A percentile compares a stretch with the other conserved stretches of the same genome.
Evolutionary conservation across 805 yeast species (phyloP).

Genomic region (Cephaloascus albidus): DNA sequence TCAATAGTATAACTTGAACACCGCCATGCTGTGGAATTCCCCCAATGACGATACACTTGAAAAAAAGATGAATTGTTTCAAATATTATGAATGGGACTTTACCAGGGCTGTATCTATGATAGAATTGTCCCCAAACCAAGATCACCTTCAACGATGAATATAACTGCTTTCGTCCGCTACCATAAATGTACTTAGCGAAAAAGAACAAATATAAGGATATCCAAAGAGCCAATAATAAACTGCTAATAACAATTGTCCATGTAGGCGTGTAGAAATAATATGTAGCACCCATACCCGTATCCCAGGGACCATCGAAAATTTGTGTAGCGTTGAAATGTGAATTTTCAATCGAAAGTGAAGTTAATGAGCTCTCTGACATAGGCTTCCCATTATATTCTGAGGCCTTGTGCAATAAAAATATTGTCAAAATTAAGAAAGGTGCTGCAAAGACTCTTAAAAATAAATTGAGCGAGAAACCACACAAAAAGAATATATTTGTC

Average conservation of each 20-base stretch:
- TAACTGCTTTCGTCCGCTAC: slow-evolving; percentile 11
- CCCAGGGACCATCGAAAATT: no score
- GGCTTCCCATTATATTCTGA: neutral
- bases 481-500: slow-evolving; percentile 12
- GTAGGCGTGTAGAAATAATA: slow-evolving; percentile 8
- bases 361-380: neutral
- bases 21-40: slow-evolving; percentile 31
- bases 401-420: slow-evolving; percentile 7
- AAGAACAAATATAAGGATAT: slow-evolving; percentile 22
- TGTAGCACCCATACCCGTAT: slow-evolving; percentile 5
- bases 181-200: slow-evolving; percentile 18
- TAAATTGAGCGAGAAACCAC: slow-evolving; percentile 23
- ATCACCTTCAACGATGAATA: slow-evolving; percentile 40
- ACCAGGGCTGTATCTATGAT: slow-evolving; percentile 33
- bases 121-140: slow-evolving; percentile 35
- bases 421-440: slow-evolving; percentile 33
- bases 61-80: slow-evolving; percentile 20
- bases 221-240: slow-evolving; percentile 20
- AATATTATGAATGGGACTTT: slow-evolving; percentile 25
- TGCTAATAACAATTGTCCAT: slow-evolving; percentile 19
- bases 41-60: slow-evolving; percentile 33
- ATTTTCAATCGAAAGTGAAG: slow-evolving; percentile 1
- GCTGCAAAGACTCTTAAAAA: slow-evolving; percentile 25
- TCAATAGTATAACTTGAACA: slow-evolving; percentile 30
- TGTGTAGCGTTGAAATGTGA: no score